Conservation (phyloP, 2,329 filamentous ascomycete genomes). For the Talaromyces albobiverticillius region DNA sequence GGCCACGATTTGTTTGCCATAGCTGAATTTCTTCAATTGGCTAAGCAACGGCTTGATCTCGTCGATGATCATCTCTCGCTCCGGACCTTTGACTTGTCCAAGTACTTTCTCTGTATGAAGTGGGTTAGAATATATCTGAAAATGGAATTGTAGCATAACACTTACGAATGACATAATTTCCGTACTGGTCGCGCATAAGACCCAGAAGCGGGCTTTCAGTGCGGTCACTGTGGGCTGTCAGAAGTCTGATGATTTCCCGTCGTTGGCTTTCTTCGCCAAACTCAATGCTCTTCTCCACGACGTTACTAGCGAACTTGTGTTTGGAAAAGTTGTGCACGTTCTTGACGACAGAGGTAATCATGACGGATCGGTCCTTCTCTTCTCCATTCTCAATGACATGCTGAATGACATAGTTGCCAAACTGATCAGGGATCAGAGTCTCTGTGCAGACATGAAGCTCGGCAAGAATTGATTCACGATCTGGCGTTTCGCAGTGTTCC, state of each 20-base stretch:
- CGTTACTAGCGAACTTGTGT: conserved; percentile 96
- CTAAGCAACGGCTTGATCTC: conserved; percentile 63
- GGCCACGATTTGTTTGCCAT: conserved; percentile 64
- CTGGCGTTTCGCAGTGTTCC: conserved; percentile 71
- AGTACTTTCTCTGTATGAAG: conserved; percentile 71
- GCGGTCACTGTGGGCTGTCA: conserved; percentile 60
- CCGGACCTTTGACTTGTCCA: conserved; percentile 57
- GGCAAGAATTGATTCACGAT: conserved; percentile 68
- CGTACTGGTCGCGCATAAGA: conserved; percentile 86
- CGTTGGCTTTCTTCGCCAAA: conserved; percentile 68
- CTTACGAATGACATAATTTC: conserved; percentile 96
- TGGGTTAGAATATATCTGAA: conserved; percentile 19
- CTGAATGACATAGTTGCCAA: conserved; percentile 94
- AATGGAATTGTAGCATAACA: conserved; percentile 24
- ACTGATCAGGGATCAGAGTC: conserved; percentile 78
- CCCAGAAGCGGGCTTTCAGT: conserved; percentile 68
- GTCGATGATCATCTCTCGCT: conserved; percentile 59
- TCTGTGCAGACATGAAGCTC: conserved; percentile 74
- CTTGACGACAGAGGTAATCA: conserved; percentile 70
- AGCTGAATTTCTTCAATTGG: conserved; percentile 61
- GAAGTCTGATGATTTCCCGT: conserved; percentile 62
- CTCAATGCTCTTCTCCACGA: conserved; percentile 88
- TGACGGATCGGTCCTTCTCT: conserved; percentile 66
- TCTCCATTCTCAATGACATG: conserved; percentile 81
- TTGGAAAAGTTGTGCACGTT: conserved; percentile 76